phyloP scores from a whole-genome alignment of 805 yeast genomes.

The Candida quercuum region DNA sequence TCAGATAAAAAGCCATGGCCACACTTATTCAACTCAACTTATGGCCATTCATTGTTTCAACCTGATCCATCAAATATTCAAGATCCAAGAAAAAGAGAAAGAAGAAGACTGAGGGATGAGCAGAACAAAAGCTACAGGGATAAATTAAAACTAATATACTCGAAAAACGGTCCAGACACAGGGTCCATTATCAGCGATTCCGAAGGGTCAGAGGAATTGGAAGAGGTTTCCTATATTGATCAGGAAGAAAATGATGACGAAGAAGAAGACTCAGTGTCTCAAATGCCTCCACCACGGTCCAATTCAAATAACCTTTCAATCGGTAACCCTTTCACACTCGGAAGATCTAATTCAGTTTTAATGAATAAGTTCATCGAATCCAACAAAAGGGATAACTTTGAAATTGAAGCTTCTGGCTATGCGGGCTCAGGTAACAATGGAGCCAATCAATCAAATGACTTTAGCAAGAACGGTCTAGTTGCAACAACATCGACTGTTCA shows the following conservation, averaged over 20 bases:
- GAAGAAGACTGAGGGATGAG: conserved; percentile 20
- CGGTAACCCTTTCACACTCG: conserved; percentile 6
- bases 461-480: conserved; percentile 53
- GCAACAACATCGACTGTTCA: conserved; percentile 55
- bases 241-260: conserved; percentile 1
- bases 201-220: conserved; percentile 8
- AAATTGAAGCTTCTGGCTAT: conserved; percentile 60
- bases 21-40: conserved; percentile 50
- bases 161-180: not conserved
- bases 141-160: conserved; percentile 22
- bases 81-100: conserved; percentile 35
- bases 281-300: conserved; percentile 19
- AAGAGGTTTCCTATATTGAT: conserved; percentile 5
- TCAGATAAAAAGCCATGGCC: conserved; percentile 42
- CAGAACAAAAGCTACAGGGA: conserved; percentile 36
- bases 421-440: conserved; percentile 33
- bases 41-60: conserved; percentile 78
- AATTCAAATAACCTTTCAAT: not conserved
- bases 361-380: conserved; percentile 18
- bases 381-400: conserved; percentile 34
- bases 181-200: not conserved
- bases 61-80: conserved; percentile 42
- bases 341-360: conserved; percentile 17
- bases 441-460: conserved; percentile 20
- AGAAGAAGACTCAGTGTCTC: not conserved